Percentiles rank a stretch among this genome's conserved stretches.
These are phyloP conservation scores for Takakia lepidozioides DNA, from an alignment of 225 moss, liverwort and hornwort genomes.

Conservation along the genomic window DNA sequence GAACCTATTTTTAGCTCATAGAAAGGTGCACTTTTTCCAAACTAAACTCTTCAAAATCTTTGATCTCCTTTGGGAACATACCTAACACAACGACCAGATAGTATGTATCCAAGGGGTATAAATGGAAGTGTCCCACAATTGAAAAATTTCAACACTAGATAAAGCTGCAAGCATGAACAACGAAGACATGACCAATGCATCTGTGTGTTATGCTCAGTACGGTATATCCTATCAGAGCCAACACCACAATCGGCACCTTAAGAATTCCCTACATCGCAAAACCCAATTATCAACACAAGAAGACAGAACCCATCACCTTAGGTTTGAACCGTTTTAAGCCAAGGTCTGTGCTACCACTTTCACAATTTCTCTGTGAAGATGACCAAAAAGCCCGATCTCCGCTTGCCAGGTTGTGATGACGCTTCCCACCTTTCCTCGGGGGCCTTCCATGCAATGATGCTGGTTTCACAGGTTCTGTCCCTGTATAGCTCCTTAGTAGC, in stretches of 20 bases:
- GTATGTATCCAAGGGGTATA: no score
- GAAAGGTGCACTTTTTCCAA: no score
- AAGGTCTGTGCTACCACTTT: slow-evolving; percentile 25
- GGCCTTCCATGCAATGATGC: slow-evolving; percentile 32
- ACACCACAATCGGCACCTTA: not conserved
- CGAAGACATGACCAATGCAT: not conserved
- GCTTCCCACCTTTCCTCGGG: slow-evolving; percentile 50
- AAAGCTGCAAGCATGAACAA: no score
- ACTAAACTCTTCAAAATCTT: no score
- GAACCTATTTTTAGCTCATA: no score
- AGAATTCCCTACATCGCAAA: no score
- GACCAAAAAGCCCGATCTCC: slow-evolving; percentile 37
- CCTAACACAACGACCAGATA: no score
- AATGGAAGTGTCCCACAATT: no score
- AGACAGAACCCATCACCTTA: slow-evolving; percentile 19
- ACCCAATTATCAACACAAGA: not conserved
- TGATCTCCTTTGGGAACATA: no score
- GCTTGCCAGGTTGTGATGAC: slow-evolving; percentile 39
- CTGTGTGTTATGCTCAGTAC: not conserved
- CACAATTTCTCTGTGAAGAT: slow-evolving; percentile 28
- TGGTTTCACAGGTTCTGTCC: slow-evolving; percentile 27
- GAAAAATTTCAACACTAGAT: no score
- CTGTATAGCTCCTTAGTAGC: slow-evolving; percentile 36
- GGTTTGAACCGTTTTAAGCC: slow-evolving; percentile 45
- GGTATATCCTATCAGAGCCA: not conserved